These are phyloP conservation scores for Termitomyces sp. DNA, from an alignment of 768 basidiomycete genomes.

Conservation along the genomic window DNA sequence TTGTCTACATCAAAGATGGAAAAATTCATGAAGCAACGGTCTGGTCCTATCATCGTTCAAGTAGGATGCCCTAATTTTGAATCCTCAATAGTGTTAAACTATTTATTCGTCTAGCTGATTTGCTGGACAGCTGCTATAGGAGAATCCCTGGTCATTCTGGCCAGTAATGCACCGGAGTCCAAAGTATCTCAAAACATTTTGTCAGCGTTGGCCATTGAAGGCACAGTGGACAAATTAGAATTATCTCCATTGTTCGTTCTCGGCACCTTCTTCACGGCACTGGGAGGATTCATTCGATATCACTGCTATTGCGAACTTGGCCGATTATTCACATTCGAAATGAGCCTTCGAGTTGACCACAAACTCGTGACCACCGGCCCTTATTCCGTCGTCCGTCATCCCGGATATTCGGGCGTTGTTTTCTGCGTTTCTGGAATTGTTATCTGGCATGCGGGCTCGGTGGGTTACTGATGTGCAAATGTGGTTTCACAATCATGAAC, in stretches of 20 bases:
- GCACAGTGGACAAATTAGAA: slow-evolving; percentile 20
- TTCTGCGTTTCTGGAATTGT: slow-evolving; percentile 27
- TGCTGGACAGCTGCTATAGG: slow-evolving; percentile 31
- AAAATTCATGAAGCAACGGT: slow-evolving; percentile 27
- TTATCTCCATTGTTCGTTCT: slow-evolving; percentile 26
- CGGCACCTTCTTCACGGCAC: slow-evolving; percentile 30
- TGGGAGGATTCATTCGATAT: slow-evolving; percentile 36
- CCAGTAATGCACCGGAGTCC: slow-evolving; percentile 18
- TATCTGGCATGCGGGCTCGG: slow-evolving; percentile 29
- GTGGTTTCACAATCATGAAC: neutral
- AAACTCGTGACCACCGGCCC: slow-evolving; percentile 41
- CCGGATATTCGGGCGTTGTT: slow-evolving; percentile 41
- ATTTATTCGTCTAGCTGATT: slow-evolving; percentile 20
- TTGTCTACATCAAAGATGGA: slow-evolving; percentile 30
- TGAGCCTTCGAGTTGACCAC: slow-evolving; percentile 42
- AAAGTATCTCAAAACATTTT: slow-evolving; percentile 18
- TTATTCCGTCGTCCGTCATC: slow-evolving; percentile 43
- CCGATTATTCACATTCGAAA: slow-evolving; percentile 44
- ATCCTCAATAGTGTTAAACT: neutral
- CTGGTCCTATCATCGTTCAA: slow-evolving; percentile 27
- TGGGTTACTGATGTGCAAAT: slow-evolving; percentile 15
- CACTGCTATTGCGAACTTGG: slow-evolving; percentile 42
- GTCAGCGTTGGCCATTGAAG: slow-evolving; percentile 20
- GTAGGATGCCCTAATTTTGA: slow-evolving; percentile 17
- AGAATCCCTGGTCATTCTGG: slow-evolving; percentile 32